Base-by-base conservation (phyloP, 768 basidiomycete genomes). In the Tulasnella calospora region DNA sequence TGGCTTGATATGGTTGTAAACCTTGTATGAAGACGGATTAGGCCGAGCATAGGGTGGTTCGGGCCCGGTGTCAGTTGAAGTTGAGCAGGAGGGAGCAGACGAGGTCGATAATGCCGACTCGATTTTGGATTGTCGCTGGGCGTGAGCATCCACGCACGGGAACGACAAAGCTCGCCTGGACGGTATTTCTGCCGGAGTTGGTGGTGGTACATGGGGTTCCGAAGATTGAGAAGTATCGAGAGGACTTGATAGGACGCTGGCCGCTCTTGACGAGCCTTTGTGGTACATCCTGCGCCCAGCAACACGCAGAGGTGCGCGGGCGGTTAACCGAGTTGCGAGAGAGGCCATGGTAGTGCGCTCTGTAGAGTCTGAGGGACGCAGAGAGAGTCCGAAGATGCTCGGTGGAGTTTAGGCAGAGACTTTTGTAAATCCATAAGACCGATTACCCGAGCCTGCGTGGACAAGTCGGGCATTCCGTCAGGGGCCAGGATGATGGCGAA, bases 121-220 rank as follows among this genome's bases (percentile, higher is more conserved):
- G 44, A 90, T 83, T 44, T 88, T 88, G 0, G 89, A 91, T 83
- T 92, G 89, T 13, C 94, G 87, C 5, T 87, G 87, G 4, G 91
- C 90, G 80, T 95, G 94, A 0, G 92, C 92, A 77, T 94, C 93
- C 27, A 95, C 93, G 81, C 94, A 95, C 7, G 94, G 87, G 88
- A 85, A 95, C 36, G 75, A 19, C 46, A 76, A 21, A 69, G 75
- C 46, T 13, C 27, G 27, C 71, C 71, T 72, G 4, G 71, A 72
- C 36, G 71, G 71, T 35, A 72, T 40, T 46, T 72, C 71, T 41
- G 19, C 71, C 12, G 38, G 15, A 10, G 71, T 7, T n/a, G 36
- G 38, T 27, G 71, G 71, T 72, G 71, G 71, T 72, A 57, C 55
- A 30, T 57, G 23, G 4, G n/a, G 55, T n/a, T 57, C n/a, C n/a